Evolutionary conservation across 1,284 basidiomycete genomes (phyloP), one percentile per base, ranked within the genome.

Genomic region (Ganoderma multipileum): DNA sequence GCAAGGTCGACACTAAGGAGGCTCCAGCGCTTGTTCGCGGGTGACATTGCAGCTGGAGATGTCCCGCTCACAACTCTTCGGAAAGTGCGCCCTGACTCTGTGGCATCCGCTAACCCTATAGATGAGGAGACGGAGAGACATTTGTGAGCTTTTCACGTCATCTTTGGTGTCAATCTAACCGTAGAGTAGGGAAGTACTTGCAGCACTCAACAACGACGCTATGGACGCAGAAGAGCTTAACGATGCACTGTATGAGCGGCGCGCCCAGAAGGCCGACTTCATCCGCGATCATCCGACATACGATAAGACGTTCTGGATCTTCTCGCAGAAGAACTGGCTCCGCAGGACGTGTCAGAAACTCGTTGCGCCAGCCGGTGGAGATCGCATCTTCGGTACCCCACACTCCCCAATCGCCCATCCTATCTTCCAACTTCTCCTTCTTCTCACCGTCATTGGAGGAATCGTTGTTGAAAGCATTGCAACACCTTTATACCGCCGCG

Each of bases 281-380:
- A 98, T 99, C 73, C 89, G 89, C 2, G 88, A 92, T 58, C 93
- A 99, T 81, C 96, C 97, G 0, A 89, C 91, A 0, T 99, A 94
- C 76, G 97, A 99, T 81, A 93, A 91, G 76, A 90, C 94, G 0
- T 92, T 98, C 74, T 98, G 95, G 91, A 73, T 98, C 11, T 93
- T 99, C 78, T 90, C 92, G 3, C 96, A 98, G 80, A 88, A 88
- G 74, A 96, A 93, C 73, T 80, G 82, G 3, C 61, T 98, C 54
- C 91, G 97, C 0, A 86, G 85, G 63, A 79, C 92, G 67, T 98
- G 95, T 78, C 97, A 99, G 81, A 89, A 88, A 66, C 79, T 98
- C 39, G 95, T 97, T 7, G 88, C 89, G 18, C 94, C 97, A 0
- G 88, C 95, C 0, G 89, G 91, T 71, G 96, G 95, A 36, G 91